These are phyloP conservation scores for Spencermartinsiella europaea DNA, from an alignment of 805 yeast species.

Conservation along the genomic window DNA sequence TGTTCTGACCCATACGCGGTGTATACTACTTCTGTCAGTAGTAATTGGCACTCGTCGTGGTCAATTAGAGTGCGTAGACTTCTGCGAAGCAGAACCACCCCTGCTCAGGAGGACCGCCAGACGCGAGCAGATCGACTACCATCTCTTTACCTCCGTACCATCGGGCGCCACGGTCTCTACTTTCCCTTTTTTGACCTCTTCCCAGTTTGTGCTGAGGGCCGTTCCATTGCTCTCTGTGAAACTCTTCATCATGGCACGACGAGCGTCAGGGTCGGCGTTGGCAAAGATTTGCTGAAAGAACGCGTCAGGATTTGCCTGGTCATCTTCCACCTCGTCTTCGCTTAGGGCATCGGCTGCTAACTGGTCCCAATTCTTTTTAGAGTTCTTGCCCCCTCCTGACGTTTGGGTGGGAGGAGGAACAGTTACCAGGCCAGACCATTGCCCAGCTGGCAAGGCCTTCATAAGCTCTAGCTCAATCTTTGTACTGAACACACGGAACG, in stretches of 20 bases:
- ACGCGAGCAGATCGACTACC: slow-evolving; percentile 4
- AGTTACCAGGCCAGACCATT: slow-evolving; percentile 13
- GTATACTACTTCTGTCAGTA: too few relatives aligned
- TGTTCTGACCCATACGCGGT: too few relatives aligned
- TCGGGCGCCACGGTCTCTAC: slow-evolving; percentile 72
- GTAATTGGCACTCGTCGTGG: too few relatives aligned
- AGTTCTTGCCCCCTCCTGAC: neutral
- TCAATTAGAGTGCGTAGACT: too few relatives aligned
- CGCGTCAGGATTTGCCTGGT: slow-evolving; percentile 41
- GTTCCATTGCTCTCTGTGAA: slow-evolving; percentile 93
- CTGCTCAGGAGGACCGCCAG: too few relatives aligned
- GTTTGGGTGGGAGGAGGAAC: neutral
- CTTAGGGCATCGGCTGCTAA: slow-evolving; percentile 32
- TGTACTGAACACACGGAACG: slow-evolving; percentile 54
- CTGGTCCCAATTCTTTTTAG: slow-evolving; percentile 68
- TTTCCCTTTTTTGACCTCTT: slow-evolving; percentile 61
- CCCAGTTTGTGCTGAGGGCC: slow-evolving; percentile 89
- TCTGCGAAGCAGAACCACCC: too few relatives aligned
- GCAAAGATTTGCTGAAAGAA: slow-evolving; percentile 73
- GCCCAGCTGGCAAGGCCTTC: slow-evolving; percentile 35
- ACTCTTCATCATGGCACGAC: slow-evolving; percentile 95
- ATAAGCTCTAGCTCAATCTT: slow-evolving; percentile 66
- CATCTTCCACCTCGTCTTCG: slow-evolving; percentile 40
- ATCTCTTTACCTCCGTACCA: slow-evolving; percentile 57
- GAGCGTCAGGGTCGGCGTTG: slow-evolving; percentile 81